Percentiles rank a stretch among this genome's conserved stretches.
These are phyloP conservation scores for Talaromyces sp. DNA, from an alignment of 2,329 filamentous ascomycete species.

Conservation along the genomic window DNA sequence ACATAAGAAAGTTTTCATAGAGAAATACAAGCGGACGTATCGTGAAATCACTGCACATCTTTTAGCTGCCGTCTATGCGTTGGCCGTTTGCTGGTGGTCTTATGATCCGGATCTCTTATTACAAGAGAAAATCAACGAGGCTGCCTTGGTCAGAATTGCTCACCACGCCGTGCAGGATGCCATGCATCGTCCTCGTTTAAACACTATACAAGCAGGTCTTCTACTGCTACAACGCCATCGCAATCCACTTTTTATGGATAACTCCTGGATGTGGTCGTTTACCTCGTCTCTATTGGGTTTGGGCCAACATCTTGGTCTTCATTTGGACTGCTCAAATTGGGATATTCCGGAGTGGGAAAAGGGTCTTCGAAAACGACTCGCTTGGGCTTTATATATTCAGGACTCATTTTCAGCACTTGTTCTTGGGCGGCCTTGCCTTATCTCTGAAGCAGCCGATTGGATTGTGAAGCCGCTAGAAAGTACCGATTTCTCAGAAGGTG, in stretches of 20 bases:
- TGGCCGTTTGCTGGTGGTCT: conserved; percentile 82
- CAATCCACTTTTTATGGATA: conserved; percentile 39
- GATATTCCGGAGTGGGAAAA: conserved; percentile 62
- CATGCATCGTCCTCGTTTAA: conserved; percentile 54
- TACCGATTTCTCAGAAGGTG: conserved; percentile 14
- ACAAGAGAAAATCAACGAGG: conserved; percentile 23
- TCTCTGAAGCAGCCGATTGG: conserved; percentile 13
- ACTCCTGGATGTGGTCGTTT: conserved; percentile 43
- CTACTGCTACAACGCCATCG: conserved; percentile 47
- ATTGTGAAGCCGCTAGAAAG: conserved; percentile 10
- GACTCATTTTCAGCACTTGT: conserved; percentile 41
- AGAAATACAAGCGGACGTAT: conserved; percentile 71
- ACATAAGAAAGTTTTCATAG: conserved; percentile 74
- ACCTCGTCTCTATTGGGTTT: conserved; percentile 56
- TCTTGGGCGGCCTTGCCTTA: conserved; percentile 12
- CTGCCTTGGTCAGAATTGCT: conserved; percentile 38
- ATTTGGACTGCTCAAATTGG: conserved; percentile 62
- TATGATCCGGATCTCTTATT: conserved; percentile 42
- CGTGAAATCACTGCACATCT: conserved; percentile 72
- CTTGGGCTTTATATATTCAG: conserved; percentile 65
- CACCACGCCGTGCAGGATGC: conserved; percentile 48
- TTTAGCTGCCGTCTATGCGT: conserved; percentile 70
- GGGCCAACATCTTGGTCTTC: conserved; percentile 57
- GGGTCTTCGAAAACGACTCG: conserved; percentile 58
- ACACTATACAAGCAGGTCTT: conserved; percentile 55